Evolutionary conservation across 192 early-diverging fungal genomes (phyloP).

Genomic region (Umbelopsis sp.): DNA sequence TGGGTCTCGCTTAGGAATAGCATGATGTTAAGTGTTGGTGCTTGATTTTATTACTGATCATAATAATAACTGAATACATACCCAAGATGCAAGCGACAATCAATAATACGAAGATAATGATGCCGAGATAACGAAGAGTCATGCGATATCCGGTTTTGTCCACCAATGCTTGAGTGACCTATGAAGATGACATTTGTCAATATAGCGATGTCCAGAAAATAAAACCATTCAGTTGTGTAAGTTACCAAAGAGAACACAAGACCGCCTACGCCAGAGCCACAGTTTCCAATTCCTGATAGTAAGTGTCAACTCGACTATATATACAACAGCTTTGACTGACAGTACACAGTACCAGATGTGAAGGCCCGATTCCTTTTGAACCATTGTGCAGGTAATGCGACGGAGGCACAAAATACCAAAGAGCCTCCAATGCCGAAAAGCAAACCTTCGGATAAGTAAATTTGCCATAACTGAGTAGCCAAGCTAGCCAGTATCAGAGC

Average conservation of each 20-base stretch:
- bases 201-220: too few species aligned
- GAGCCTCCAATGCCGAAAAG: constrained; percentile 62
- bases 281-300: constrained; percentile 63
- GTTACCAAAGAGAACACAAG: constrained; percentile 23
- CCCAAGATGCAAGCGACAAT: constrained; percentile 27
- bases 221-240: too few species aligned
- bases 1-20: background rate
- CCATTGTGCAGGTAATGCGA: constrained; percentile 63
- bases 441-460: constrained; percentile 64
- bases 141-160: constrained; percentile 39
- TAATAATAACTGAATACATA: constrained; percentile 12
- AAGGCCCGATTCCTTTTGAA: constrained; percentile 57
- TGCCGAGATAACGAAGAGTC: constrained; percentile 34
- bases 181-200: constrained; percentile 38
- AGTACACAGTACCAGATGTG: constrained; percentile 43
- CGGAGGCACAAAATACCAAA: constrained; percentile 57
- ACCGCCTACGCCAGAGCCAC: constrained; percentile 66
- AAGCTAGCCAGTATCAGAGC: constrained; percentile 62
- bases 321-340: too few species aligned
- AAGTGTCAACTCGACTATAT: too few species aligned
- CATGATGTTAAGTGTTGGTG: too few species aligned
- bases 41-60: too few species aligned
- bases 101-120: constrained; percentile 37
- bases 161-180: constrained; percentile 43
- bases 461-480: constrained; percentile 62